phyloP scores from a whole-genome alignment of 1,284 basidiomycete species.

The Pisolithus thermaeus region DNA sequence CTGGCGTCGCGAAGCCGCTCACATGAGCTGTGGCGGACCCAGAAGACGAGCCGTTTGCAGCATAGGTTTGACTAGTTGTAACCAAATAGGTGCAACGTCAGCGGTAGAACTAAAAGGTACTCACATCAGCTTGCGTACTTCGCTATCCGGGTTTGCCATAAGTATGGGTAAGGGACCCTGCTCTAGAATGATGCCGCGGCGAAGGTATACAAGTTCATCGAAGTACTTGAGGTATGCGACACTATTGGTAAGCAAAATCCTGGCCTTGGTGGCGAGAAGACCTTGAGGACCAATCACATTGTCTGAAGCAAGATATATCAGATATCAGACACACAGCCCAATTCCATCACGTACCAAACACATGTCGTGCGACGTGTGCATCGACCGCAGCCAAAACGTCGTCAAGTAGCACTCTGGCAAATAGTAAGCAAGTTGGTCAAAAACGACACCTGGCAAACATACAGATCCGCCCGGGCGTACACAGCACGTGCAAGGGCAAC shows the following conservation, averaged over 20 bases:
- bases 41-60: slow-evolving; percentile 39
- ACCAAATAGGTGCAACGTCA: neutral
- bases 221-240: slow-evolving; percentile 81
- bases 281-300: slow-evolving; percentile 88
- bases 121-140: slow-evolving; percentile 80
- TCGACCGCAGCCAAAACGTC: slow-evolving; percentile 54
- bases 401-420: slow-evolving; percentile 24
- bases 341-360: slow-evolving; percentile 42
- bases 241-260: slow-evolving; percentile 87
- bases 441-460: slow-evolving; percentile 4
- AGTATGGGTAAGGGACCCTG: slow-evolving; percentile 64
- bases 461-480: slow-evolving; percentile 50
- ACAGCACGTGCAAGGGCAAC: slow-evolving; percentile 49
- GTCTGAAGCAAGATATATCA: slow-evolving; percentile 41
- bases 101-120: slow-evolving; percentile 20
- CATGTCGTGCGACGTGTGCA: slow-evolving; percentile 67
- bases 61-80: slow-evolving; percentile 12
- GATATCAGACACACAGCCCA: neutral
- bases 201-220: slow-evolving; percentile 76
- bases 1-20: slow-evolving; percentile 39
- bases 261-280: slow-evolving; percentile 78
- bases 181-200: slow-evolving; percentile 83
- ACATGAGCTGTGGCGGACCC: slow-evolving; percentile 45
- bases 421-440: neutral
- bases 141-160: slow-evolving; percentile 58